Conservation (phyloP, 305 asterid genomes). For the Rubia peregrina region DNA sequence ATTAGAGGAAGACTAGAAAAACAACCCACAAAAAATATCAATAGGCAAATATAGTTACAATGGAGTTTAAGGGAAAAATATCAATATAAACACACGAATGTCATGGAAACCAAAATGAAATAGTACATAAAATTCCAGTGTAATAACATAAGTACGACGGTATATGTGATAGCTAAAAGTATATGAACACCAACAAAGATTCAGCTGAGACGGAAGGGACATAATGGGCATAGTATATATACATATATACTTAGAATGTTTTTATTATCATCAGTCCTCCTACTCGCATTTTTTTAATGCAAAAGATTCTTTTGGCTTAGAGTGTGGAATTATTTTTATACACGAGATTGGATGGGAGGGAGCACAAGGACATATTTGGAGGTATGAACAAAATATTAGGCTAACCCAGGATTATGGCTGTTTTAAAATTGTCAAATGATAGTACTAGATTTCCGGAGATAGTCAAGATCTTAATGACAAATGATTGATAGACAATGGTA, state of each 20-base stretch:
- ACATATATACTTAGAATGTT: not conserved
- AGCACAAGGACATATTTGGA: not conserved
- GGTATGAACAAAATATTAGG: not conserved
- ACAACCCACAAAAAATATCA: not conserved
- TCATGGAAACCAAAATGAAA: not conserved
- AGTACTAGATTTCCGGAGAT: not conserved
- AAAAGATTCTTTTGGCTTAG: not conserved
- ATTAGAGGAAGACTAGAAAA: slow-evolving; percentile 5
- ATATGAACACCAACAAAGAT: not conserved
- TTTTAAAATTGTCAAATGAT: not conserved
- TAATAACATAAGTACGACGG: not conserved
- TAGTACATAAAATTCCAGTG: not conserved
- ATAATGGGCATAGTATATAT: not conserved
- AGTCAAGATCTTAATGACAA: not conserved
- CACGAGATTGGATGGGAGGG: not conserved
- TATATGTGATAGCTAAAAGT: not conserved
- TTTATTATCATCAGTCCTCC: not conserved
- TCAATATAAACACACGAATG: not conserved
- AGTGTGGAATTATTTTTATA: not conserved
- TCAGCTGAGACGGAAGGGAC: not conserved
- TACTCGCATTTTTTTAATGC: not conserved
- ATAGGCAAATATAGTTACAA: not conserved
- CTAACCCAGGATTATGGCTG: not conserved
- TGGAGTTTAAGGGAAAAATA: not conserved
- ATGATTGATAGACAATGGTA: not conserved